These are phyloP conservation scores for Naganishia onofrii DNA, from an alignment of 768 basidiomycete genomes.

Conservation along the genomic window DNA sequence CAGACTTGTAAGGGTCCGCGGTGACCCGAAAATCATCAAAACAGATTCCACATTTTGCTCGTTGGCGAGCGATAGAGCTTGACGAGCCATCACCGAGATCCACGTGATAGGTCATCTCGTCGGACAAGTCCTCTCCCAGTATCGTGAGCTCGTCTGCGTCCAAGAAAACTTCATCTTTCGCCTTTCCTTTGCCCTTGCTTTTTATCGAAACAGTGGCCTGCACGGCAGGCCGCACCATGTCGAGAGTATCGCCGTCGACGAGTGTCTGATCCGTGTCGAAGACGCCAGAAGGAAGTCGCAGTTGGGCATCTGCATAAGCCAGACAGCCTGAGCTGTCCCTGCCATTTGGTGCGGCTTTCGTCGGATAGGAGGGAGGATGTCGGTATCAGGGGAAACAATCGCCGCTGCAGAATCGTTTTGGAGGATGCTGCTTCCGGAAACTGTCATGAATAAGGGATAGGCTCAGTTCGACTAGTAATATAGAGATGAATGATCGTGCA, in stretches of 20 bases:
- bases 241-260: background rate
- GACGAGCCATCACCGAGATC: background rate
- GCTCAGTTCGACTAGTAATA: background rate
- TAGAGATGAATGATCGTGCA: background rate
- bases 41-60: slow-evolving; percentile 1
- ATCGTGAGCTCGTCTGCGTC: background rate
- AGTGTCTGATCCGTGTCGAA: slow-evolving; percentile 4
- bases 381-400: background rate
- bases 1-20: background rate
- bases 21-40: slow-evolving; percentile 14
- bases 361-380: background rate
- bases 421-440: background rate
- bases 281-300: slow-evolving; percentile 12
- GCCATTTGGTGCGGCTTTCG: slow-evolving; percentile 8
- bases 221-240: background rate
- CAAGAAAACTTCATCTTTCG: background rate
- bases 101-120: background rate
- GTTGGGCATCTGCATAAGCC: slow-evolving; percentile 6
- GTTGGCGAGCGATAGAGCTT: background rate
- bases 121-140: background rate
- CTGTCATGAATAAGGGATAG: background rate
- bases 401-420: background rate
- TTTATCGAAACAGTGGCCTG: background rate
- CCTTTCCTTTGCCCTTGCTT: slow-evolving; percentile 4
- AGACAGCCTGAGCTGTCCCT: background rate